Conservation (phyloP, 768 basidiomycete genomes). For the Daedaleopsis sinensis region DNA sequence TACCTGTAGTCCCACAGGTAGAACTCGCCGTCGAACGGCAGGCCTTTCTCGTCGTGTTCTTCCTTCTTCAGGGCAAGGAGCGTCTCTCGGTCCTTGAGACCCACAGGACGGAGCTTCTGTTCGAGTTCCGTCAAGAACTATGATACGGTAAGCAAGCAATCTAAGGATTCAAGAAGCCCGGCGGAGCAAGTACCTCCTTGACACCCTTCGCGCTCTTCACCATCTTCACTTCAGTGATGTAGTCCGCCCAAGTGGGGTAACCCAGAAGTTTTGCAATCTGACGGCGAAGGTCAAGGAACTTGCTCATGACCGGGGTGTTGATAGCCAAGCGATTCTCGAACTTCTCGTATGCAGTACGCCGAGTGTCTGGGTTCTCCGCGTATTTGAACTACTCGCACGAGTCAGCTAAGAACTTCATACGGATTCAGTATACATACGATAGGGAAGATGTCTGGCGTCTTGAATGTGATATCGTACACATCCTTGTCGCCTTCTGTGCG, state of each 20-base stretch:
- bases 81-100: constrained; percentile 61
- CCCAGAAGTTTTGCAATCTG: constrained; percentile 67
- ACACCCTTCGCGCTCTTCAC: constrained; percentile 70
- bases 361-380: constrained; percentile 70
- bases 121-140: constrained; percentile 83
- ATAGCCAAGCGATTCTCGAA: constrained; percentile 68
- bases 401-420: neutral
- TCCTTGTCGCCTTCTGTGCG: constrained; percentile 59
- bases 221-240: constrained; percentile 85
- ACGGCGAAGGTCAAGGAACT: constrained; percentile 70
- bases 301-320: constrained; percentile 73
- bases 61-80: constrained; percentile 77
- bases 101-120: constrained; percentile 72
- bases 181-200: constrained; percentile 44
- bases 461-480: constrained; percentile 75
- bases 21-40: constrained; percentile 72
- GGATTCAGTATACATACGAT: constrained; percentile 47
- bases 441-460: constrained; percentile 82
- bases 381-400: constrained; percentile 68
- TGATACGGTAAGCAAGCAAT: neutral
- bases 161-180: no score
- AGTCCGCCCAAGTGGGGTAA: constrained; percentile 85
- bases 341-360: constrained; percentile 64
- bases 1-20: constrained; percentile 88
- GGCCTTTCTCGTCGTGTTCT: constrained; percentile 61